Base-by-base conservation (phyloP, 164 flowering plant genomes). In the Chimonanthus praecox region DNA sequence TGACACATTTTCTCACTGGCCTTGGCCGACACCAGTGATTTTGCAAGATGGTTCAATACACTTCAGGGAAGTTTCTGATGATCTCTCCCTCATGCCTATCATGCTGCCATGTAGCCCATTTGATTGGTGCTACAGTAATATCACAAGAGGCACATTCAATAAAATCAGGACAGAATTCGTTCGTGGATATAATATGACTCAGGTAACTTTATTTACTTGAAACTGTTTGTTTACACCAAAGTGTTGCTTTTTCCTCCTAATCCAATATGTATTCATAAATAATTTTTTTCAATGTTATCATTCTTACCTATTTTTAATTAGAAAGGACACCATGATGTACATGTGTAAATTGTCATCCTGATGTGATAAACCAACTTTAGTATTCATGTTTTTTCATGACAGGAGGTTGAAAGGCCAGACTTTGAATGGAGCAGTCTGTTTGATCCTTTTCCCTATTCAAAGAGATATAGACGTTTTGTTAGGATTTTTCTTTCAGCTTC, bases 1-100 rank as follows among this genome's bases (percentile, higher is more conserved):
- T 50, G 78, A 76, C 67, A 84, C 88, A 49, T 87, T 81, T 71
- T 85, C 86, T 47, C 71, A 50, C 2, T 88, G 91, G 88, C 81
- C 76, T 10, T 88, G 91, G 89, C 89, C 89, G 21, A 76, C 78
- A 54, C 89, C 91, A 20, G 87, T 88, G 45, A 71, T 68, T 48
- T 70, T 88, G 68, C 81, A 79, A 73, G 85, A 79, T 79, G 81
- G 80, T 50, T 71, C 69, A 64, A 15, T 65, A 15, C 78, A 77
- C 48, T 11, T 7, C 70, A 75, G 33, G 64, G 75, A 69, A 46
- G 49, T 64, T 50, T 5, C 44, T 20, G 81, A 80, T 49, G 47
- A 67, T 49, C 73, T 61, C 2, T 70, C 76, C 33, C 72, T 82
- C 18, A 87, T 88, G 90, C 92, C 92, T 63, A 83, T 88, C 45